Conservation (phyloP, 257 asterid species). For the Marsdenia floribunda region DNA sequence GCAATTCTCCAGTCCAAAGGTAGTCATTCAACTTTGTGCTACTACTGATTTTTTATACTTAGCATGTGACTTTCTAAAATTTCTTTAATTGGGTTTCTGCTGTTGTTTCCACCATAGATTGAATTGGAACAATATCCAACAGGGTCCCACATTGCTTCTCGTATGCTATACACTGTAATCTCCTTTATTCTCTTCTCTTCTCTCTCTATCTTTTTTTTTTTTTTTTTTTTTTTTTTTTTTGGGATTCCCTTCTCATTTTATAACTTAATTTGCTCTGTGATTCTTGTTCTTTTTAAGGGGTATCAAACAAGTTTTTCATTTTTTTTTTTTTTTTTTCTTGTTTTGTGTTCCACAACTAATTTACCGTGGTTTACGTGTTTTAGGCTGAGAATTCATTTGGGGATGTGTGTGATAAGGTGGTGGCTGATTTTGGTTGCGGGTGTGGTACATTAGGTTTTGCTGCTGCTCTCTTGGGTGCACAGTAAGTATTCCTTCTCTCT, state of each 20-base stretch:
- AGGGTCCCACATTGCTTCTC: constrained; percentile 95
- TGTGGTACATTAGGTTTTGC: constrained; percentile 94
- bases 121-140: constrained; percentile 96
- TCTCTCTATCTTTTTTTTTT: too few relatives aligned
- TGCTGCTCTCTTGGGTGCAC: constrained; percentile 87
- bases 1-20: constrained; percentile 79
- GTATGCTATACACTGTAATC: constrained; percentile 77
- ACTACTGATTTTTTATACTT: not conserved
- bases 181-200: constrained; percentile 1
- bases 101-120: constrained; percentile 40
- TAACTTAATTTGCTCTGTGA: not conserved
- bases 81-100: not conserved
- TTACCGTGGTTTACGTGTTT: constrained; percentile 9
- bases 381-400: constrained; percentile 90
- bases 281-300: not conserved
- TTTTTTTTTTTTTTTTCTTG: too few relatives aligned
- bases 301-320: not conserved
- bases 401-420: constrained; percentile 77
- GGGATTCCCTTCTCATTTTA: constrained; percentile 15
- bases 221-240: not conserved
- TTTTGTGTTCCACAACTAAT: not conserved
- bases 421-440: constrained; percentile 98
- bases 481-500: constrained; percentile 33
- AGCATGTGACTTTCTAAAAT: not conserved
- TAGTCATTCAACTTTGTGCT: constrained; percentile 12